Conservation (phyloP, 148 eudicot genomes). For the Selenicereus undatus region DNA sequence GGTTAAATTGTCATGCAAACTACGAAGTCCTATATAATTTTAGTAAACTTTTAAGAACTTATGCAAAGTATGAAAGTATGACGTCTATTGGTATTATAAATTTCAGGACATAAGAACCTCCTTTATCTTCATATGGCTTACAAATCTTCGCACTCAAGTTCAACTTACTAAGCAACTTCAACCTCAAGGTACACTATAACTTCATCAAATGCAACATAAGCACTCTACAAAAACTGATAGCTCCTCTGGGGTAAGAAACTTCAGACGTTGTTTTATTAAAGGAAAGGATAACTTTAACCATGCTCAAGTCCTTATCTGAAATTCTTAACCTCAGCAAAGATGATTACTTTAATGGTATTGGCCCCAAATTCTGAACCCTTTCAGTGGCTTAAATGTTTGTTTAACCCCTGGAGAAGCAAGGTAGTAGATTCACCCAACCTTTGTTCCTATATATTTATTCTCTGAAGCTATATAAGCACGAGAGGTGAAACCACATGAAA, state of each 20-base stretch:
- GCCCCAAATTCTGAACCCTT: slow-evolving; percentile 31
- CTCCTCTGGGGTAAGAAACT: slow-evolving; percentile 2
- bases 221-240: background rate
- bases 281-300: slow-evolving; percentile 17
- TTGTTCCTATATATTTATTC: slow-evolving; percentile 25
- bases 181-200: too few relatives aligned
- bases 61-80: too few relatives aligned
- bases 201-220: background rate
- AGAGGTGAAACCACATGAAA: background rate
- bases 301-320: slow-evolving; percentile 19
- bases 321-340: slow-evolving; percentile 24
- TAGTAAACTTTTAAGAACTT: too few relatives aligned
- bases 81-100: too few relatives aligned
- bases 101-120: too few relatives aligned
- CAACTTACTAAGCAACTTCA: too few relatives aligned
- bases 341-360: background rate
- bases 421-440: slow-evolving; percentile 42
- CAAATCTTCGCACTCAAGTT: too few relatives aligned
- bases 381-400: slow-evolving; percentile 10
- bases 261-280: background rate
- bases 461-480: slow-evolving; percentile 23
- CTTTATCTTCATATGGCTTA: too few relatives aligned
- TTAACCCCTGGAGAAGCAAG: slow-evolving; percentile 49
- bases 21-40: too few relatives aligned
- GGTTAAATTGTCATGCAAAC: too few relatives aligned